These are phyloP conservation scores for Pythium coloratum DNA, from an alignment of 352 stramenopile species.

Conservation along the genomic window DNA sequence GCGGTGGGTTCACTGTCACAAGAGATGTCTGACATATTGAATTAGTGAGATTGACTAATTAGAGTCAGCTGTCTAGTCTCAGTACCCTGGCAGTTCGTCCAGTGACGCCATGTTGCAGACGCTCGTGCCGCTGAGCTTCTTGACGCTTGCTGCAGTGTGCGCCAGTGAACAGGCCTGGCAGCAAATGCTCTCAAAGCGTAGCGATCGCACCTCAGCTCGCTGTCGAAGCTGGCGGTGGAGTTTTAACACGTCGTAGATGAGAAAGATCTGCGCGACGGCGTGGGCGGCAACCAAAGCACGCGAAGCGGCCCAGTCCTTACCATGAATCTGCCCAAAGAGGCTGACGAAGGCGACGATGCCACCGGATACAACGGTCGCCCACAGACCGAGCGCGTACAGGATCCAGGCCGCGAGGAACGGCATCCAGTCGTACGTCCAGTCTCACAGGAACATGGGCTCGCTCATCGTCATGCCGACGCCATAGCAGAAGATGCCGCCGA, in stretches of 20 bases:
- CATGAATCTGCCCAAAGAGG: not conserved
- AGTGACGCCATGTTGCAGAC: not conserved
- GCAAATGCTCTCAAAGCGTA: not conserved
- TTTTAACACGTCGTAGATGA: not conserved
- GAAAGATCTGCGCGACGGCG: not conserved
- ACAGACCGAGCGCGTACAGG: conserved; percentile 1
- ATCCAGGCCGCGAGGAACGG: not conserved
- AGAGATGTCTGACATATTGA: not conserved
- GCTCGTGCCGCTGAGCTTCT: not conserved
- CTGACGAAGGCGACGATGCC: not conserved
- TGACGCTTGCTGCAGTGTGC: not conserved
- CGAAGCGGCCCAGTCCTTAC: not conserved
- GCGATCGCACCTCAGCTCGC: not conserved
- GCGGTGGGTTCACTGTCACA: no score
- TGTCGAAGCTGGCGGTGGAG: not conserved
- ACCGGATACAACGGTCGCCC: not conserved
- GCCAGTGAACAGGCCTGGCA: not conserved
- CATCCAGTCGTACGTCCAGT: not conserved
- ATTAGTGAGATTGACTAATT: not conserved
- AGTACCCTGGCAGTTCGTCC: not conserved
- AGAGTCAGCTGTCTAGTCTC: not conserved
- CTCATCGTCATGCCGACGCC: not conserved
- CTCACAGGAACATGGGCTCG: not conserved
- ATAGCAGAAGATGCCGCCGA: not conserved
- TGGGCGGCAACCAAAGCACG: not conserved